These are phyloP conservation scores for Paradendryphiella salina DNA, from an alignment of 2,329 filamentous ascomycete species.

Conservation along the genomic window DNA sequence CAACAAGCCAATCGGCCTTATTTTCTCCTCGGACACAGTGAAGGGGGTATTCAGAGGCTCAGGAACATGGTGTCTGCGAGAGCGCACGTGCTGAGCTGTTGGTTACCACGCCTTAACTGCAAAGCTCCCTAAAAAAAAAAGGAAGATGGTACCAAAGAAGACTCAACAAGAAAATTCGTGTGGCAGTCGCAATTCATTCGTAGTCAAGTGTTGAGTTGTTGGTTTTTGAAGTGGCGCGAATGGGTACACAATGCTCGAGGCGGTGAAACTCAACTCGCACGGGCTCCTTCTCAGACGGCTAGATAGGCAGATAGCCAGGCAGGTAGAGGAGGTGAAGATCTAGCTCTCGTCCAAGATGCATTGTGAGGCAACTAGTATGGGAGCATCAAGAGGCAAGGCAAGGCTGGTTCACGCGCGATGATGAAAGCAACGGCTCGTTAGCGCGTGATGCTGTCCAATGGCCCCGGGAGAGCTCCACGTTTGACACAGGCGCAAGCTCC, in stretches of 20 bases:
- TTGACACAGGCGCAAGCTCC: slow-evolving; percentile 18
- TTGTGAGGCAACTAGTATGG: no score
- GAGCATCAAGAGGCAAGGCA: neutral
- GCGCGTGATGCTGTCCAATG: slow-evolving; percentile 11
- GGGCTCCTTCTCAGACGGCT: neutral
- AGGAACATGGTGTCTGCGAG: neutral
- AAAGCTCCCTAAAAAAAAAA: neutral
- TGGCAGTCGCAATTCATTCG: neutral
- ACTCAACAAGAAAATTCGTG: neutral
- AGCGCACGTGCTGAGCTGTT: no score
- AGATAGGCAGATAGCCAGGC: neutral
- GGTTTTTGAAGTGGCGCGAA: neutral
- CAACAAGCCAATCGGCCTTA: slow-evolving; percentile 10
- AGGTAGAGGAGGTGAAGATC: neutral
- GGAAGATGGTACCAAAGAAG: neutral
- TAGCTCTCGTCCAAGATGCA: no score
- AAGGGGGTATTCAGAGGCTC: neutral
- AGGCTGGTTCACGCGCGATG: slow-evolving; percentile 8
- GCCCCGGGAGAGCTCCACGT: slow-evolving; percentile 6
- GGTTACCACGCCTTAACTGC: no score
- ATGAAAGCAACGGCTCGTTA: slow-evolving; percentile 12
- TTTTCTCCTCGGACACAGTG: neutral
- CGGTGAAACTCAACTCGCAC: neutral
- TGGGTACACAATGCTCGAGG: neutral
- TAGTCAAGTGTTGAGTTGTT: neutral